A percentile compares a stretch with the other conserved stretches of the same genome.
Evolutionary conservation across 805 yeast species (phyloP).

Genomic region (Yamadazyma sp.): DNA sequence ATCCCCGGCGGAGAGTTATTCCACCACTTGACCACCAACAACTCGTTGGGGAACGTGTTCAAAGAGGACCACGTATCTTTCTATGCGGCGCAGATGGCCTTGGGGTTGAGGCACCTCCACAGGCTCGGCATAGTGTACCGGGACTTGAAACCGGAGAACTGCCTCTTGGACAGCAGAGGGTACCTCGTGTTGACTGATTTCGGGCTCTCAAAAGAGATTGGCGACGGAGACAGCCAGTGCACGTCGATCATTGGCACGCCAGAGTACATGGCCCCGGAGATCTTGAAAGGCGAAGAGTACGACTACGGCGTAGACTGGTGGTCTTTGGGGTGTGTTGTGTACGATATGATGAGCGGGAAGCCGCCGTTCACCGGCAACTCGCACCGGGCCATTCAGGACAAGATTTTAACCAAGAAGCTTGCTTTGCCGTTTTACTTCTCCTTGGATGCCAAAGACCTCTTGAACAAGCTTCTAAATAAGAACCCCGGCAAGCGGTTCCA

Average conservation of each 20-base stretch:
- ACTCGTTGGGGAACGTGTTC: constrained; percentile 22
- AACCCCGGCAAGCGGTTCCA: constrained; percentile 39
- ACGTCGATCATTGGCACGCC: constrained; percentile 45
- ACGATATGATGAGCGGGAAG: constrained; percentile 44
- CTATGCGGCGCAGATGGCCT: constrained; percentile 44
- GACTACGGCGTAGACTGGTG: constrained; percentile 48
- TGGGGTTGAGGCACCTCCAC: constrained; percentile 42
- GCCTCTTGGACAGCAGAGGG: constrained; percentile 41
- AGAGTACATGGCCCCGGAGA: constrained; percentile 50
- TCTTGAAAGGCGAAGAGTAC: constrained; percentile 41
- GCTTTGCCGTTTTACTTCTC: constrained; percentile 41
- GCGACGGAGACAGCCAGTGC: constrained; percentile 19
- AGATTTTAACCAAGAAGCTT: constrained; percentile 35
- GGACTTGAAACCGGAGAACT: constrained; percentile 47
- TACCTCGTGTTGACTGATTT: constrained; percentile 45
- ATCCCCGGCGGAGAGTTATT: constrained; percentile 47
- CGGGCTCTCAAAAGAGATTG: constrained; percentile 40
- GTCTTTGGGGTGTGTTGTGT: constrained; percentile 47
- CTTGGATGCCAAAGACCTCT: constrained; percentile 42
- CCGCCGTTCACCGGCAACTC: constrained; percentile 47
- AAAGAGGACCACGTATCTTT: constrained; percentile 40
- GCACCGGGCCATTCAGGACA: constrained; percentile 39
- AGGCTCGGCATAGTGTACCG: constrained; percentile 41
- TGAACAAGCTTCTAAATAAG: constrained; percentile 37
- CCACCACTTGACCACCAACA: constrained; percentile 37